Conservation (phyloP, 2,329 filamentous ascomycete species). For the Botrytis aclada region DNA sequence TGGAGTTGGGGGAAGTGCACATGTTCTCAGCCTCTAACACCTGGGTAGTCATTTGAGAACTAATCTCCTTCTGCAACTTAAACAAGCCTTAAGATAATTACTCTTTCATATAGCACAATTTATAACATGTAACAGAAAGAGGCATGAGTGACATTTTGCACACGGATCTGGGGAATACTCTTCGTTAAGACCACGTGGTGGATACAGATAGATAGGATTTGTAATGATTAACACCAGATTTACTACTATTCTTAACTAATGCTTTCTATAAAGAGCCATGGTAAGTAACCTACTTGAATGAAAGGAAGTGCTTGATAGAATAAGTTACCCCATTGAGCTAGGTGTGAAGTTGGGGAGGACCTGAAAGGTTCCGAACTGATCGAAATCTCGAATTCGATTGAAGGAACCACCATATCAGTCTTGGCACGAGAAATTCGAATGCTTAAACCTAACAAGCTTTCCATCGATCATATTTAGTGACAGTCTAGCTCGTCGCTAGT, state of each 20-base stretch:
- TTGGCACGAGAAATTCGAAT: not conserved
- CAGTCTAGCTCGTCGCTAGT: not conserved
- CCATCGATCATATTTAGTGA: not conserved
- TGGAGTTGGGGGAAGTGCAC: not conserved
- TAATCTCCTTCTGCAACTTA: fast-evolving
- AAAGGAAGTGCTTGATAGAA: not conserved
- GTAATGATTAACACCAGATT: not conserved
- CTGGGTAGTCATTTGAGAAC: not conserved
- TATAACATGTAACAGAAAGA: fast-evolving
- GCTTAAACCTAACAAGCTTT: not conserved
- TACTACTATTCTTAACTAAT: fast-evolving
- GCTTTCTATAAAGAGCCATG: not conserved
- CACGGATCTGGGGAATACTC: not conserved
- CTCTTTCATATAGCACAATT: not conserved
- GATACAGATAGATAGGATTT: not conserved
- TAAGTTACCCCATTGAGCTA: not conserved
- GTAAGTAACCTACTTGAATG: fast-evolving
- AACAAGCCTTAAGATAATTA: not conserved
- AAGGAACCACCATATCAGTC: not conserved
- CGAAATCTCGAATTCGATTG: not conserved
- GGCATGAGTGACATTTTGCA: not conserved
- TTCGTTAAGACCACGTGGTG: not conserved
- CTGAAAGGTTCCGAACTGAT: not conserved
- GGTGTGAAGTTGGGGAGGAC: not conserved
- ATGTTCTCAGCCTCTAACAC: not conserved